Evolutionary conservation across 257 asterid species (phyloP).

Genomic region (Solanum chaucha): DNA sequence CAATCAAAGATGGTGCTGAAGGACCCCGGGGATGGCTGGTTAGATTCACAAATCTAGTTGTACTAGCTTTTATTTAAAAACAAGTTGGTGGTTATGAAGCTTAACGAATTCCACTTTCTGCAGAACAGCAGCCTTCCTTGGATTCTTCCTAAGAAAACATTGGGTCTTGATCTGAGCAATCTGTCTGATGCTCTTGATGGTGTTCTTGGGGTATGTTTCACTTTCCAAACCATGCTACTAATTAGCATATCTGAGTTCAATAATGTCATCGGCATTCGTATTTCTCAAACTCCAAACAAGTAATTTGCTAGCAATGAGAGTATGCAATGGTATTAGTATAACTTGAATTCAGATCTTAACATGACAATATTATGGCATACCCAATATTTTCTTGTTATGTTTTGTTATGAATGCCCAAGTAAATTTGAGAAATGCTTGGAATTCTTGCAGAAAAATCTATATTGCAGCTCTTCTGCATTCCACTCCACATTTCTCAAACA

Average conservation of each 20-base stretch:
- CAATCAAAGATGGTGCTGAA: constrained; percentile 90
- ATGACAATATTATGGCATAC: neutral
- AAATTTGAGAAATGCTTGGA: neutral
- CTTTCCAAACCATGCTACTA: neutral
- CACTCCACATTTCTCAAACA: neutral
- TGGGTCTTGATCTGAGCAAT: constrained; percentile 28
- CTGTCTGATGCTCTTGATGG: constrained; percentile 33
- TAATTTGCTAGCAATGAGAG: neutral
- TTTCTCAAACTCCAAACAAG: neutral
- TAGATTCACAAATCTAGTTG: neutral
- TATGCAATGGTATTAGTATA: neutral
- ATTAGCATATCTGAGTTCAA: neutral
- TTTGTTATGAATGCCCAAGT: neutral
- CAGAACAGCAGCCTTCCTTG: constrained; percentile 97
- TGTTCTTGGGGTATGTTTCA: constrained; percentile 18
- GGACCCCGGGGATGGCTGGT: constrained; percentile 85
- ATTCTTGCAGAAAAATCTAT: neutral
- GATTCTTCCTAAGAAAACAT: constrained; percentile 52
- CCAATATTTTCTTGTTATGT: neutral
- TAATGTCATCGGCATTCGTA: neutral
- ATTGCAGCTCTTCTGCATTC: neutral
- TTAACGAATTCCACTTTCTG: constrained; percentile 15
- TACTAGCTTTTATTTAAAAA: neutral
- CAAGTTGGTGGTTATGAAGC: neutral
- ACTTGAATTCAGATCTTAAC: neutral